Conservation (phyloP, 352 stramenopile species). For the Phytophthora fragariaefolia region DNA sequence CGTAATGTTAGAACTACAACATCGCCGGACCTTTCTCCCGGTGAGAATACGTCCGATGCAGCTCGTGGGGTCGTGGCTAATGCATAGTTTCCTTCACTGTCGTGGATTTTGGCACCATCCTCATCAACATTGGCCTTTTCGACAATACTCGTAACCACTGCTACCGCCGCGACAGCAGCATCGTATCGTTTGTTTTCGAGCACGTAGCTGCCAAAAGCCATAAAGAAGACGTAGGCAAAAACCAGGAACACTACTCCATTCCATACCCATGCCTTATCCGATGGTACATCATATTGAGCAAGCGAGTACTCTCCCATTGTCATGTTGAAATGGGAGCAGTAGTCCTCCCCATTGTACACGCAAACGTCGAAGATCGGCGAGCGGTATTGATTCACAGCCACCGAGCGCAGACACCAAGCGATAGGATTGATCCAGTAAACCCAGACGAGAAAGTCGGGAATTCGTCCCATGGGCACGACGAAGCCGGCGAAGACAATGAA, state of each 20-base stretch:
- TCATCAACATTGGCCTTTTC: constrained; percentile 13
- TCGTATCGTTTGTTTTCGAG: constrained; percentile 43
- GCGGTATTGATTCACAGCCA: constrained; percentile 49
- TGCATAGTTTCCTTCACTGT: constrained; percentile 15
- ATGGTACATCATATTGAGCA: constrained; percentile 37
- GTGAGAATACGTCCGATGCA: constrained; percentile 1
- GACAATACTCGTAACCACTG: constrained; percentile 11
- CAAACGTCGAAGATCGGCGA: constrained; percentile 35
- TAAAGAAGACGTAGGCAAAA: constrained; percentile 33
- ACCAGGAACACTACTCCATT: constrained; percentile 29
- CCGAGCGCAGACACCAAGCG: constrained; percentile 43
- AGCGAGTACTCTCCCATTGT: constrained; percentile 42
- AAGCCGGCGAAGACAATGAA: constrained; percentile 56
- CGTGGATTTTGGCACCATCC: not conserved
- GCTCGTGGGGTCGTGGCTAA: constrained; percentile 20
- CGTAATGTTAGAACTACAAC: constrained; percentile 22
- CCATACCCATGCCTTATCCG: constrained; percentile 38
- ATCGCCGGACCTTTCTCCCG: constrained; percentile 1
- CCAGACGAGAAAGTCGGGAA: constrained; percentile 56
- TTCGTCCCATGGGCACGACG: constrained; percentile 35
- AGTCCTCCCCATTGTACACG: constrained; percentile 32
- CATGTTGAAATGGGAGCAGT: constrained; percentile 34
- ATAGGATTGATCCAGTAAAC: constrained; percentile 68
- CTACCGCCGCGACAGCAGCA: constrained; percentile 5
- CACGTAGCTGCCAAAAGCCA: constrained; percentile 25